These are phyloP conservation scores for Claviceps arundinis DNA, from an alignment of 2,329 filamentous ascomycete genomes.

Conservation along the genomic window DNA sequence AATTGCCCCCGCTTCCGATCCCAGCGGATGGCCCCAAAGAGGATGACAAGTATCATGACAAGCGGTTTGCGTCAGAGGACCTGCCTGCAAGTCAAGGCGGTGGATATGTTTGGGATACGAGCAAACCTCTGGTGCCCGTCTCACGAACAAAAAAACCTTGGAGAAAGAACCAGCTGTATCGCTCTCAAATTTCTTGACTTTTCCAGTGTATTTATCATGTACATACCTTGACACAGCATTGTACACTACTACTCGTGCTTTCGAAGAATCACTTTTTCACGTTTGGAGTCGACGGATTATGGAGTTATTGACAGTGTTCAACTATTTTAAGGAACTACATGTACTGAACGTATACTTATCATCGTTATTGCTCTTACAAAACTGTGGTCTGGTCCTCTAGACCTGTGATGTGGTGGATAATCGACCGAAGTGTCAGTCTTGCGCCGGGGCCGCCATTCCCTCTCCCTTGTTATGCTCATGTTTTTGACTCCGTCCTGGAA, in stretches of 20 bases:
- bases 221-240: neutral
- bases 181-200: neutral
- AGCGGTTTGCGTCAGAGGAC: slow-evolving; percentile 6
- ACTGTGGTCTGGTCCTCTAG: neutral
- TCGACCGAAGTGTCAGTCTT: neutral
- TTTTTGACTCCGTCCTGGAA: neutral
- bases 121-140: slow-evolving; percentile 5
- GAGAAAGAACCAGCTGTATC: neutral
- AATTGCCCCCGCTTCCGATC: slow-evolving; percentile 11
- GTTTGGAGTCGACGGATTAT: neutral
- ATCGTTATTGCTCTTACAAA: slow-evolving; percentile 6
- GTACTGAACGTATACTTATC: slow-evolving; percentile 7
- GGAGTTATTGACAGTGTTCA: slow-evolving; percentile 2
- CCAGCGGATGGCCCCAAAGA: slow-evolving; percentile 3
- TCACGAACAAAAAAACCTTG: neutral
- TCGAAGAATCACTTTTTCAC: neutral
- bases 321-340: slow-evolving; percentile 6
- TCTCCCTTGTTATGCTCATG: neutral
- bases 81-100: slow-evolving; percentile 7
- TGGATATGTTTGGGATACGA: slow-evolving; percentile 22
- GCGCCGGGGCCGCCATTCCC: neutral
- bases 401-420: neutral
- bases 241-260: neutral
- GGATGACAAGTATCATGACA: slow-evolving; percentile 4
- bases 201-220: neutral